Base-by-base conservation (phyloP, 2,329 filamentous ascomycete species). In the Exserohilum turcica region DNA sequence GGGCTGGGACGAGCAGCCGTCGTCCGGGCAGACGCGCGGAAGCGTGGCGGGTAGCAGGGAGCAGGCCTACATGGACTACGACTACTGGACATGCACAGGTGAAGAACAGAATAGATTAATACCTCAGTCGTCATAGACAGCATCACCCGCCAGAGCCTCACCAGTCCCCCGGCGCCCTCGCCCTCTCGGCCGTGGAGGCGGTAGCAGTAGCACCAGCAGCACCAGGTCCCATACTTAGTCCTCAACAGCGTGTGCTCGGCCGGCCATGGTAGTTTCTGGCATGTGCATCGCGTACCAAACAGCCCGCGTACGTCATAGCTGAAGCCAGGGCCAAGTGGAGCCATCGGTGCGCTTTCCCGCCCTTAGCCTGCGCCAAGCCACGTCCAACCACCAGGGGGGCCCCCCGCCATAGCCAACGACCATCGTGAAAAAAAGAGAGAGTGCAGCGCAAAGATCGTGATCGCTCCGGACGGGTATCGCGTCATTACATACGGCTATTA, bases 121-220 rank as follows among this genome's bases (percentile, higher is more conserved):
- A 54, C 58, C 66, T 54, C 66, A 68, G 6, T 43, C 19, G 27
- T 39, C 21, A 35, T 32, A 39, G 27, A 39, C 5, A 21, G 4
- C 12, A 33, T 3, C 18, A 13, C 13, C 13, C 18, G 13, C 12
- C 21, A 29, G 15, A 29, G 27, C n/a, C 28, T 40, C 28, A 13
- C n/a, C n/a, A 7, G 12, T 31, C 10, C 7, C 8, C 18, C 16
- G 16, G 5, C 15, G 6, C 18, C 13, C 35, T 39, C 24, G 6
- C n/a, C 35, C 50, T 68, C 59, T 54, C 67, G 68, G 67, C 67
- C 67, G 67, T 70, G 64, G 61, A 69, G 21, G 57, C n/a, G n/a
- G n/a, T n/a, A n/a, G n/a, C n/a, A n/a, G n/a, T n/a, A n/a, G n/a
- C n/a, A n/a, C n/a, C n/a, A n/a, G n/a, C 51, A 19, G 44, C 39